phyloP scores from a whole-genome alignment of 2,329 filamentous ascomycete species.

The Diaporthe ampelina region DNA sequence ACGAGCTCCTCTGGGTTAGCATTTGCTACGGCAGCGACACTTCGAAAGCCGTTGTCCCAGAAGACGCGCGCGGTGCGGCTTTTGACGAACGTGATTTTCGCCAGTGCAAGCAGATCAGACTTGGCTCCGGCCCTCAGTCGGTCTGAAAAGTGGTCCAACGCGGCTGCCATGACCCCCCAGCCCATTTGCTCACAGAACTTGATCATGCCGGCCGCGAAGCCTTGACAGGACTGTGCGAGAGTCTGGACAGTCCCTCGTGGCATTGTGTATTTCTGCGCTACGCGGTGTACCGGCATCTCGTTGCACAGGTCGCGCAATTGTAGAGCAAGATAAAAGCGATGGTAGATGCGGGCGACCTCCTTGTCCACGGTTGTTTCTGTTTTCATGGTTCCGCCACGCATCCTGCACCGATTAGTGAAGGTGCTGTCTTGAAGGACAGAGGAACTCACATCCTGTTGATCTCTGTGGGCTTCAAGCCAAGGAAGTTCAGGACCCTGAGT shows the following conservation, averaged over 20 bases:
- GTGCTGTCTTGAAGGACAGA: slow-evolving; percentile 41
- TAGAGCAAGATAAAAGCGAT: slow-evolving; percentile 80
- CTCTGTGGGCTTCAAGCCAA: slow-evolving; percentile 77
- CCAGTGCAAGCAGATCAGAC: slow-evolving; percentile 77
- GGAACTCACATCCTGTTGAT: slow-evolving; percentile 74
- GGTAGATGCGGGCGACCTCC: slow-evolving; percentile 74
- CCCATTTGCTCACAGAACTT: slow-evolving; percentile 85
- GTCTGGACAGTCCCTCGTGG: slow-evolving; percentile 80
- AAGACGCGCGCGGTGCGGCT: slow-evolving; percentile 81
- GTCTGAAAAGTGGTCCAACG: slow-evolving; percentile 82
- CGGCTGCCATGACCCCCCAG: slow-evolving; percentile 79
- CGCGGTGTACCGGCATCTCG: slow-evolving; percentile 78
- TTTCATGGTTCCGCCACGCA: slow-evolving; percentile 75
- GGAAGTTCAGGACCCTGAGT: slow-evolving; percentile 74
- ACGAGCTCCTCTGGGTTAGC: slow-evolving; percentile 77
- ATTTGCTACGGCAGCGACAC: slow-evolving; percentile 76
- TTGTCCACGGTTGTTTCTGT: slow-evolving; percentile 73
- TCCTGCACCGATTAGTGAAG: slow-evolving; percentile 58
- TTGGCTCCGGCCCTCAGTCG: slow-evolving; percentile 79
- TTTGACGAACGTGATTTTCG: slow-evolving; percentile 82
- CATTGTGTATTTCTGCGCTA: slow-evolving; percentile 78
- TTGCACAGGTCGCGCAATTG: slow-evolving; percentile 86
- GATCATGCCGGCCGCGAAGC: slow-evolving; percentile 83
- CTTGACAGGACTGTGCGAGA: slow-evolving; percentile 80
- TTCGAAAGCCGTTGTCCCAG: slow-evolving; percentile 82